Evolutionary conservation across 305 asterid species (phyloP).

Genomic region (Fraxinus sp.): DNA sequence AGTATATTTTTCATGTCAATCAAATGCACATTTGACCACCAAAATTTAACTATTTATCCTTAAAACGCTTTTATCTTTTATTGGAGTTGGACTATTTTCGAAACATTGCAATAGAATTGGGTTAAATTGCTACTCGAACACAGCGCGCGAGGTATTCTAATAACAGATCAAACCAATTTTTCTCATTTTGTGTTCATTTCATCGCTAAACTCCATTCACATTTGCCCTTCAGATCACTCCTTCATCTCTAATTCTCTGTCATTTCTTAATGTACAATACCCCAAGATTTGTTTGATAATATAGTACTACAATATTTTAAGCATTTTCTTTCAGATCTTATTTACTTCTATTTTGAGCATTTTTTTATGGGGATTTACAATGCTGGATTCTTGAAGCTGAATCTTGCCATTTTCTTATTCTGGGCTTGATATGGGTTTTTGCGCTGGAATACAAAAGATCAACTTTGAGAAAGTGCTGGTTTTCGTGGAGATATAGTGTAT

Average conservation of each 20-base stretch:
- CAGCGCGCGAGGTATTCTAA: background rate
- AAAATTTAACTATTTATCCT: background rate
- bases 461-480: slow-evolving; percentile 16
- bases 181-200: background rate
- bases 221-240: background rate
- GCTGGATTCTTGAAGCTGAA: slow-evolving; percentile 10
- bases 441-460: slow-evolving; percentile 1
- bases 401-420: background rate
- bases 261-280: background rate
- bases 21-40: too few species aligned
- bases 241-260: background rate
- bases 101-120: background rate
- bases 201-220: background rate
- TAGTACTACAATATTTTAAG: background rate
- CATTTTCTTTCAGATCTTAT: background rate
- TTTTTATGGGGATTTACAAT: slow-evolving; percentile 15
- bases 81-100: background rate
- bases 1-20: too few species aligned
- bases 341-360: background rate
- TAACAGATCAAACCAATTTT: background rate
- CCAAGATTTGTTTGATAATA: background rate
- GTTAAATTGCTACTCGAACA: background rate
- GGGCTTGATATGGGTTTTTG: slow-evolving; percentile 16
- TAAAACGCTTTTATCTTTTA: too few species aligned
- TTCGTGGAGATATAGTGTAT: slow-evolving; percentile 19